Evolutionary conservation across 495 filamentous ascomycete genomes (phyloP), one percentile per base, ranked within the genome.

Genomic region (Penicillium goetzii): DNA sequence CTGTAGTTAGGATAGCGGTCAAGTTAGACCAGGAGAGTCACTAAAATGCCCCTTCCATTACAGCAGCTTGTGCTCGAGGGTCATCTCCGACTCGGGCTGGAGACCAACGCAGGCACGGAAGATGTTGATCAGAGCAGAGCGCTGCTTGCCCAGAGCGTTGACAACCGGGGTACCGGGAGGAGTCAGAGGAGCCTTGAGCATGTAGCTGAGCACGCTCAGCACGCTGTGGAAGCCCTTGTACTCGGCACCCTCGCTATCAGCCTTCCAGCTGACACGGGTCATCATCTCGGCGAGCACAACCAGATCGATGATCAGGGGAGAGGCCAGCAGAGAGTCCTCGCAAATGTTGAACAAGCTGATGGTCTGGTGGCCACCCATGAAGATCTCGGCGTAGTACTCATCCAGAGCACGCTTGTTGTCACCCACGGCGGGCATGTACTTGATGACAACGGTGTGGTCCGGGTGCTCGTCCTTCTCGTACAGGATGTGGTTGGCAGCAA

Each of bases 361-460:
- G 66, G 92, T 97, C 83, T 99, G 95, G 81, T 98, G 96, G 32
- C 95, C 95, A 66, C 95, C 95, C 83, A 97, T 86, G 87, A 99
- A 99, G 78, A 99, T 99, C 85, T 99, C 96, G 59, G 91, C 96
- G 71, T 97, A 97, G 85, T 99, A 99, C 82, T 99, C 95, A 72
- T 99, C 95, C 50, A 99, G 84, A 56, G 95, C 95, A 71, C 95
- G 96, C 88, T 99, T 99, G 85, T 97, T 96, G 81, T 99, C 95
- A 59, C 95, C 95, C 47, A 99, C 95, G 68, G 94, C 94, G 15
- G 96, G 95, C 92, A 99, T 96, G 84, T 99, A 99, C 86, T 96
- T 96, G 84, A 96, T 96, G 66, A 96, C 92, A 56, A 94, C 91
- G 56, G 89, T 91, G 82, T 96, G 91, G 69, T 96, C 89, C 15